Base-by-base conservation (phyloP, 2,329 filamentous ascomycete genomes). In the Pseudogymnoascus pannorum region DNA sequence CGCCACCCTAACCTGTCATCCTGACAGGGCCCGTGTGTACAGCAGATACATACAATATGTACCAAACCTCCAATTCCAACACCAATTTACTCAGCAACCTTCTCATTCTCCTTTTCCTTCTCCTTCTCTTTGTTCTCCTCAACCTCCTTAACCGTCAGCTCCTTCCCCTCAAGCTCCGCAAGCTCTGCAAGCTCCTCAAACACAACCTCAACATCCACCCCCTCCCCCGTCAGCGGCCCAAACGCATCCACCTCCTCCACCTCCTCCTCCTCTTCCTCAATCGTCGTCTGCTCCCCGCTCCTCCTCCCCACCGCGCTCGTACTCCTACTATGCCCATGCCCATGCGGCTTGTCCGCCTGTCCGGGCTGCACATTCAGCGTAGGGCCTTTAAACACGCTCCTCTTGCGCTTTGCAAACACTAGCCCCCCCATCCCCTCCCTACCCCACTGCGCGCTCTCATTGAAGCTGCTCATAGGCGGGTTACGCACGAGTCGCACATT, bases 401-500 rank as follows among this genome's bases (percentile, higher is more conserved):
- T 83, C 75, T 93, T 95, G 62, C 90, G 78, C 71, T 91, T 91
- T 1, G 91, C 90, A 70, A 94, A 95, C 48, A 91, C 78, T 0
- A 94, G 81, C 2, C 86, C 85, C 0, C 81, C 80, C 2, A 58
- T 58, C 81, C 71, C 58, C 67, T 69, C 57, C 35, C 72, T 74
- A 18, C 71, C 72, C 20, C 75, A 73, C 1, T 82, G 80, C 75
- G 84, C 80, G 14, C 78, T 79, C 69, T 87, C 85, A 64, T 85
- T 85, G 67, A 84, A 86, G 8, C 80, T 70, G 33, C 75, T 70
- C 0, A 81, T 75, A 1, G 81, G 78, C 0, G 78, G 73, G 12
- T 80, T 86, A 29, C 92, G 85, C 1, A 93, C 90, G 11, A 97
- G 79, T 2, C 93, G 87, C 63, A 97, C 89, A 66, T 92, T 95